A percentile compares a stretch with the other conserved stretches of the same genome.
Conservation (phyloP, 805 yeast genomes). For the Cyberlindnera maclurae region DNA sequence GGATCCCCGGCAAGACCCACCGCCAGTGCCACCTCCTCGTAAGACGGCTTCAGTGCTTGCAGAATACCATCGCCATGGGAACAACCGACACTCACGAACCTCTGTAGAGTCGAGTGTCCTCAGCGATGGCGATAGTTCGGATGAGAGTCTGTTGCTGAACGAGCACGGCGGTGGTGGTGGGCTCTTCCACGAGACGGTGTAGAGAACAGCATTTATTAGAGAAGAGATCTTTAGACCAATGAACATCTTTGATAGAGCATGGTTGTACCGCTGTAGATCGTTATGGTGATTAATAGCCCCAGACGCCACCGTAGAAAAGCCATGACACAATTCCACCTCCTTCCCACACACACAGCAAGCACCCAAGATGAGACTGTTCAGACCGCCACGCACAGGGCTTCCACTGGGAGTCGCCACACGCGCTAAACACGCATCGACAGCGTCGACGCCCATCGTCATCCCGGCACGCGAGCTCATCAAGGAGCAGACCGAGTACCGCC, state of each 20-base stretch:
- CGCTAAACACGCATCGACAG: not conserved
- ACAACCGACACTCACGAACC: conserved; percentile 16
- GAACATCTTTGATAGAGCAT: too few species aligned
- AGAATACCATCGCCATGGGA: conserved; percentile 16
- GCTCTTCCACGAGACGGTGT: conserved; percentile 6
- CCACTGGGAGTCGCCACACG: not conserved
- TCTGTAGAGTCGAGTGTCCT: conserved; percentile 20
- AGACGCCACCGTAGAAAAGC: not conserved
- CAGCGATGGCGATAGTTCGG: conserved; percentile 22
- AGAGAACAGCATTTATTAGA: too few species aligned
- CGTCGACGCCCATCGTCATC: conserved; percentile 6
- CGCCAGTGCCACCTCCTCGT: conserved; percentile 20
- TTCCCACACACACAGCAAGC: not conserved
- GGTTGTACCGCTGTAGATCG: too few species aligned
- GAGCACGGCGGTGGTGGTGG: conserved; percentile 9
- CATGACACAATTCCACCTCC: not conserved
- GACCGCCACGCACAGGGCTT: not conserved
- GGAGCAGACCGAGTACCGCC: conserved; percentile 31
- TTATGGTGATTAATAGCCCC: too few species aligned
- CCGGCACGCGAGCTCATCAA: conserved; percentile 14
- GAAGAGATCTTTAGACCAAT: too few species aligned
- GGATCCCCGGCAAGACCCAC: conserved; percentile 8
- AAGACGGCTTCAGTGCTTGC: conserved; percentile 6
- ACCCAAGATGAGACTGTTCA: not conserved
- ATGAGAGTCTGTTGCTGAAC: conserved; percentile 16